Conservation (phyloP, 208 protist genomes). For the Blastocrithidia nonstop region DNA sequence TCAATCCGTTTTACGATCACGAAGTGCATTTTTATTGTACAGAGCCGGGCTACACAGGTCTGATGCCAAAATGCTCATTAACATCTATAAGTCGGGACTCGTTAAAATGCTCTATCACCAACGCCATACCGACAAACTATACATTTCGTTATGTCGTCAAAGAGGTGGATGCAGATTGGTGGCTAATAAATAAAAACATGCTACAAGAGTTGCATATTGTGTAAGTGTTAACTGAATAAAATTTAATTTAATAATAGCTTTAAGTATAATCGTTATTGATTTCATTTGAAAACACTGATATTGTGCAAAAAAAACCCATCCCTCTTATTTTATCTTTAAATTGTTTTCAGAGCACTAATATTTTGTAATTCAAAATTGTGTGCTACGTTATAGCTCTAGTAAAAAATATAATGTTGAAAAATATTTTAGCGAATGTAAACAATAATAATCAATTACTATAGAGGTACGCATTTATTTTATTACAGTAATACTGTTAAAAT, state of each 20-base stretch:
- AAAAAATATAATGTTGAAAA: neutral
- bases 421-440: neutral
- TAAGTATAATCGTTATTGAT: constrained; percentile 3
- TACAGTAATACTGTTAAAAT: neutral
- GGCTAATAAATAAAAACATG: too few species aligned
- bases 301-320: too few species aligned
- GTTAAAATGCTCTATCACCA: constrained; percentile 5
- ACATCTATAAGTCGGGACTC: constrained; percentile 8
- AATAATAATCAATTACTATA: neutral
- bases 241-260: neutral
- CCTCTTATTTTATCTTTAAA: constrained; percentile 7
- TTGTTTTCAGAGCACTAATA: constrained; percentile 4
- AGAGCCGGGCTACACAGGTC: neutral
- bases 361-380: constrained; percentile 1
- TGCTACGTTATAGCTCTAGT: neutral
- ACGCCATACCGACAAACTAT: neutral
- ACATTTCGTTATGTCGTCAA: too few species aligned
- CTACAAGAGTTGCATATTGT: too few species aligned
- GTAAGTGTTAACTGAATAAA: neutral
- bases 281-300: constrained; percentile 6
- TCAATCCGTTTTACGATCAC: too few species aligned
- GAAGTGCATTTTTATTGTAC: neutral
- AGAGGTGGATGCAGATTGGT: too few species aligned
- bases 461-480: neutral
- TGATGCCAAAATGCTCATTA: constrained; percentile 5